Percentiles rank a stretch among this genome's conserved stretches.
Evolutionary conservation across 768 basidiomycete species (phyloP).

Genomic region (Mycena rebaudengoi): DNA sequence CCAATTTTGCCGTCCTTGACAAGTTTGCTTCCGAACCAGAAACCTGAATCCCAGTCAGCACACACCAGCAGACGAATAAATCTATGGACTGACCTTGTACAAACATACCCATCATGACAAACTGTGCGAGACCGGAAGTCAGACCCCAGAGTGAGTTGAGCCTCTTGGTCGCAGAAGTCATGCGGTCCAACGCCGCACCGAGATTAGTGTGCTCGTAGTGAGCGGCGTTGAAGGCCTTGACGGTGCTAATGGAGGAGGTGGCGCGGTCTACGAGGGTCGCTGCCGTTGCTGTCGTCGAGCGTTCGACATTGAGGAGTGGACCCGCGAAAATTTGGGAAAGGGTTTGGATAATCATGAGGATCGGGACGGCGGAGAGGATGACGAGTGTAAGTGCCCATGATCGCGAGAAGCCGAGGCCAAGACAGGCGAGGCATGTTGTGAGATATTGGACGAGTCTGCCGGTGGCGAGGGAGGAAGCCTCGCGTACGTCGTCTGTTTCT

Average conservation of each 20-base stretch:
- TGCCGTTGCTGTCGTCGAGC: conserved; percentile 60
- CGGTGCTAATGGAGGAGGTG: conserved; percentile 69
- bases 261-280: conserved; percentile 74
- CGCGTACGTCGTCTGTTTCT: conserved; percentile 83
- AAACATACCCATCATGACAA: conserved; percentile 78
- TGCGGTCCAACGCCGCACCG: conserved; percentile 51
- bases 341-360: conserved; percentile 69
- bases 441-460: conserved; percentile 72
- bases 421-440: conserved; percentile 67
- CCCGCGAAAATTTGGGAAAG: conserved; percentile 64
- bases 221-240: conserved; percentile 81
- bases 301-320: conserved; percentile 63
- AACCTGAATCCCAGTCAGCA: conserved; percentile 40
- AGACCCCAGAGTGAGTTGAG: conserved; percentile 70
- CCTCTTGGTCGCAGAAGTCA: conserved; percentile 49
- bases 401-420: conserved; percentile 70
- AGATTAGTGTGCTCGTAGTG: conserved; percentile 52
- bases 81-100: conserved; percentile 58
- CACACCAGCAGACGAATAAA: not conserved
- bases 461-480: conserved; percentile 71
- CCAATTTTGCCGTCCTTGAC: conserved; percentile 66
- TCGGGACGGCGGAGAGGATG: conserved; percentile 76
- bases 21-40: conserved; percentile 83
- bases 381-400: conserved; percentile 77
- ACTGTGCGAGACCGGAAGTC: conserved; percentile 64